phyloP scores from a whole-genome alignment of 148 eudicot species.

The Vaccinium vitisidaea region DNA sequence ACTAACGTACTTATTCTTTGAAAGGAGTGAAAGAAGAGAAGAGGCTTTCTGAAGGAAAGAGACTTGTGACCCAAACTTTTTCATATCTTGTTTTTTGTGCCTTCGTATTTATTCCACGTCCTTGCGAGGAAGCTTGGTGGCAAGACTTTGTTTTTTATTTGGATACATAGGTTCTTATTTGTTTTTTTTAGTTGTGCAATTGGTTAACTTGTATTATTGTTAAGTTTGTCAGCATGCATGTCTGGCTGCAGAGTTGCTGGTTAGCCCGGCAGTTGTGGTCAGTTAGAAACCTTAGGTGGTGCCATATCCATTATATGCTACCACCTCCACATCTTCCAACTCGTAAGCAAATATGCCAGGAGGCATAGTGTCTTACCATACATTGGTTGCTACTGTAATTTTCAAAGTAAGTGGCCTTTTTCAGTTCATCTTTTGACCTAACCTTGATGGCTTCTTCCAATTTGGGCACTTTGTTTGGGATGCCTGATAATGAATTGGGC shows the following conservation, averaged over 20 bases:
- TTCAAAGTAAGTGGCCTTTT: background rate
- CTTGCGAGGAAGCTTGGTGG: background rate
- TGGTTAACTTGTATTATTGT: background rate
- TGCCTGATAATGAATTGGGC: background rate
- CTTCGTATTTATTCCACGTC: background rate
- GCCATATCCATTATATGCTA: constrained; percentile 3
- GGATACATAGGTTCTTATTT: background rate
- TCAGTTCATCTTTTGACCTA: background rate
- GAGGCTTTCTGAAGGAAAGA: background rate
- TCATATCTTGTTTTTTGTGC: background rate
- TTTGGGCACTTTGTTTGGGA: background rate
- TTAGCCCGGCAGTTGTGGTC: background rate
- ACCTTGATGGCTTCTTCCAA: background rate
- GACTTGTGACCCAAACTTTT: background rate
- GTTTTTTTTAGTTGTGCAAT: background rate
- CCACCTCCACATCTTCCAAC: background rate
- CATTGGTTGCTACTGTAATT: background rate
- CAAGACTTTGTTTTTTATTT: background rate
- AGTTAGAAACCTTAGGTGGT: constrained; percentile 3
- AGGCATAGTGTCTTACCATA: background rate
- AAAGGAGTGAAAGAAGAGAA: background rate
- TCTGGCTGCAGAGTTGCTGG: background rate
- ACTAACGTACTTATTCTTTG: background rate
- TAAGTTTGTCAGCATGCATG: background rate
- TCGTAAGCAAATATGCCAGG: background rate